phyloP scores from a whole-genome alignment of 2,329 filamentous ascomycete species.

The Paracorniculantispora psalliotae region DNA sequence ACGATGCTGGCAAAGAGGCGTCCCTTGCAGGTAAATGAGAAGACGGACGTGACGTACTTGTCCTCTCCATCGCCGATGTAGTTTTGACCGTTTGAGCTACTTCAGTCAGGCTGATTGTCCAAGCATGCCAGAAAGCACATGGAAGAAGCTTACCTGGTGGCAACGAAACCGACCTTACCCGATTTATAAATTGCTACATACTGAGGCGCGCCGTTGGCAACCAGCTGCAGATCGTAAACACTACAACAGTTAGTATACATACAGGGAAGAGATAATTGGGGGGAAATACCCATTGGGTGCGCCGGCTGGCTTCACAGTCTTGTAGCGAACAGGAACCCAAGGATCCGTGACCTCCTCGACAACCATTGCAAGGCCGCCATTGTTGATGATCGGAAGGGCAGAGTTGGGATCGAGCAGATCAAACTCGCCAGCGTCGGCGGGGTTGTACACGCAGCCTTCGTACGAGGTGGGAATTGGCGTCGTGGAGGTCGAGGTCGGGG shows the following conservation, averaged over 20 bases:
- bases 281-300: background rate
- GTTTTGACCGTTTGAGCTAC: conserved; percentile 7
- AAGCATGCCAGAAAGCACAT: background rate
- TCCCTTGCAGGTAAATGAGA: conserved; percentile 7
- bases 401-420: background rate
- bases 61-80: conserved; percentile 1
- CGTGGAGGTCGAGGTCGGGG: background rate
- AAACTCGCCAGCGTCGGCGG: background rate
- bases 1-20: background rate
- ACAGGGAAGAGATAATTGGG: background rate
- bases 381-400: background rate
- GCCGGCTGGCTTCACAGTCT: background rate
- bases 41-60: conserved; percentile 3
- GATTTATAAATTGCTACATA: conserved; percentile 10
- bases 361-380: conserved; percentile 5
- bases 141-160: background rate
- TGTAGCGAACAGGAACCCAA: conserved; percentile 9
- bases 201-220: background rate
- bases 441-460: background rate
- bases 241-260: background rate
- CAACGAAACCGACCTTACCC: conserved; percentile 7
- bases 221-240: background rate
- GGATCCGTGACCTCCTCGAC: conserved; percentile 3
- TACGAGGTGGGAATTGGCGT: background rate
- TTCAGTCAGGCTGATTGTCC: background rate